Base-by-base conservation (phyloP, 768 basidiomycete genomes). In the Boletus patriciae region DNA sequence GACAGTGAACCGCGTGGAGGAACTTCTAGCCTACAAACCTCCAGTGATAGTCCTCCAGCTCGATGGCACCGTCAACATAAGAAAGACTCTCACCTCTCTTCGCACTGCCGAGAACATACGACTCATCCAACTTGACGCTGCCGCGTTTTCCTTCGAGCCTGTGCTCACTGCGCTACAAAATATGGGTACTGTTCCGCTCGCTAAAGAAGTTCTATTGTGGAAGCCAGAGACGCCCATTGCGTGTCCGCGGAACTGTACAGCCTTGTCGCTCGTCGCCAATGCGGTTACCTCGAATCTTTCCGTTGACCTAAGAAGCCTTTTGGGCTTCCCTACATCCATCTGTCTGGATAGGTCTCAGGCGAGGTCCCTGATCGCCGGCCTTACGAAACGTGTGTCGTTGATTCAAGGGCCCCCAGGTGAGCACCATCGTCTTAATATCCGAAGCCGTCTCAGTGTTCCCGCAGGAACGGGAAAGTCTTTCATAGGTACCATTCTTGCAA, bases 381-480 rank as follows among this genome's bases (percentile, higher is more conserved):
- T 89, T 3, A 77, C 73, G 0, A 80, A 86, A 53, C 72, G 66
- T 4, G 73, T 89, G 0, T 81, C 85, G 0, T 63, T 88, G 6
- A 84, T 89, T 7, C 87, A 88, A 71, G 87, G 87, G 0, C 87
- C 87, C 0, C 87, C 87, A 25, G 87, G 87, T 86, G 6, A 34
- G 68, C 27, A 70, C 6, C 1, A 0, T n/a, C 13, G 6, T 9
- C 8, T 15, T 16, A 8, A 25, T 23, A 6, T 21, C 7, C 4
- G 8, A 29, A 38, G 1, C 2, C 2, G 13, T 46, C 38, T 65
- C n/a, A 62, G 7, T 11, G 9, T 43, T 42, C 12, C 7, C 5
- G 3, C 21, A 88, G 87, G 87, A 1, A 89, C 87, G 0, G 87
- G 87, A 1, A 89, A 88, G 61, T 87, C 85, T 0, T 87, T 87